A percentile compares a stretch with the other conserved stretches of the same genome.
Conservation (phyloP, 2,329 filamentous ascomycete genomes). For the Ascochyta lentis region DNA sequence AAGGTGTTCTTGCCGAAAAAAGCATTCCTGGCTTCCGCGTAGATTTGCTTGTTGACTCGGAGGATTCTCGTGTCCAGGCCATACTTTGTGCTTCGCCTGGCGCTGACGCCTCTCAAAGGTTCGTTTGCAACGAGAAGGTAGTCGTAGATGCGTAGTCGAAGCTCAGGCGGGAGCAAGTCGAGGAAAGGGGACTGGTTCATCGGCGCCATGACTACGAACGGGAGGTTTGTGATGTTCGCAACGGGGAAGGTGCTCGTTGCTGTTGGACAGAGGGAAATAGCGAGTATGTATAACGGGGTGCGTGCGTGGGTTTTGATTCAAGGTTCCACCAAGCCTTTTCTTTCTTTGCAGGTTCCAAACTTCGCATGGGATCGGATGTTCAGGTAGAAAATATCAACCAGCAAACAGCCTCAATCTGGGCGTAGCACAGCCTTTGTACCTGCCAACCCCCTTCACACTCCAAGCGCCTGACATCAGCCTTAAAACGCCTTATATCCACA, state of each 20-base stretch:
- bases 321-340: slow-evolving; percentile 21
- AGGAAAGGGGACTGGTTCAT: slow-evolving; percentile 15
- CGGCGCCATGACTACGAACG: slow-evolving; percentile 4
- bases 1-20: slow-evolving; percentile 54
- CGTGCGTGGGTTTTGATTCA: slow-evolving; percentile 5
- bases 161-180: slow-evolving; percentile 37
- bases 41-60: slow-evolving; percentile 47
- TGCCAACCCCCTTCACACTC: background rate
- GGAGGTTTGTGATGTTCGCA: background rate
- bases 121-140: slow-evolving; percentile 30
- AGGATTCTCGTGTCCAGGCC: slow-evolving; percentile 47
- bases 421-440: slow-evolving; percentile 10
- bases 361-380: slow-evolving; percentile 7
- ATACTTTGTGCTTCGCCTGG: slow-evolving; percentile 34
- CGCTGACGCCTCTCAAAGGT: slow-evolving; percentile 30
- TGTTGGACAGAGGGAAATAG: slow-evolving; percentile 10
- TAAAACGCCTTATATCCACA: slow-evolving; percentile 7
- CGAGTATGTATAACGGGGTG: slow-evolving; percentile 8
- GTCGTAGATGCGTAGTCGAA: slow-evolving; percentile 40
- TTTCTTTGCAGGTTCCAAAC: slow-evolving; percentile 15
- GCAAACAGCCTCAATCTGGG: slow-evolving; percentile 4
- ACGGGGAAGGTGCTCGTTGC: slow-evolving; percentile 2
- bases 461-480: background rate
- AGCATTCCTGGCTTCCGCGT: slow-evolving; percentile 50
- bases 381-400: background rate